Evolutionary conservation across 352 stramenopile species (phyloP), one percentile per base, ranked within the genome.

Genomic region (Thraustotheca clavata): DNA sequence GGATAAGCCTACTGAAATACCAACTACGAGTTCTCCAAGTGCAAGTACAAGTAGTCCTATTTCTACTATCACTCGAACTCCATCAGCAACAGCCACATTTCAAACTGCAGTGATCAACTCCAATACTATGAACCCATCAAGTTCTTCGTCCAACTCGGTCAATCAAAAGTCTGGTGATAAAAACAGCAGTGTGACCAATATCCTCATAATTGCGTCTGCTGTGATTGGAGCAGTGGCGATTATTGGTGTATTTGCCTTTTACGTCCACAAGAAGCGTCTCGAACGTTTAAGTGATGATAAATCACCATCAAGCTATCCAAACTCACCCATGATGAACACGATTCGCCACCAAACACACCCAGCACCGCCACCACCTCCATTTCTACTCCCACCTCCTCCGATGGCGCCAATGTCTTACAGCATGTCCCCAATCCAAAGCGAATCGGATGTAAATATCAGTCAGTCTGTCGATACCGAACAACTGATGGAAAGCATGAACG

Each of bases 401-500:
- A 24, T 31, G 38, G 16, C 38, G 38, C 16, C 38, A 16, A 20
- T 18, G 3, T 52, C 43, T 31, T 52, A 14, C 43, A 20, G 16
- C 38, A 43, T 43, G 38, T 52, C n/a, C 9, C 43, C 43, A 31
- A 52, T 52, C n/a, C 43, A 31, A 14, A 31, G 34, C 43, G 43
- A 52, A 9, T 52, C 43, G 2, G 43, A 52, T 8, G 43, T 52
- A 11, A 9, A 52, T 24, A 3, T 52, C 2, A 31, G 43, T 11
- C 43, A 24, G 9, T 52, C 43, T 9, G 43, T 52, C 2, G n/a
- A 52, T 31, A 52, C 43, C 24, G 43, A 52, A 31, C 43, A 52
- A 9, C 43, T 52, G 6, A 52, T 52, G 43, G 43, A 52, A 18
- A 52, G 43, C 43, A 52, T 52, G 43, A 31, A 52, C 43, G 43